These are phyloP conservation scores for Clavulina sp. DNA, from an alignment of 768 basidiomycete genomes.

Conservation along the genomic window DNA sequence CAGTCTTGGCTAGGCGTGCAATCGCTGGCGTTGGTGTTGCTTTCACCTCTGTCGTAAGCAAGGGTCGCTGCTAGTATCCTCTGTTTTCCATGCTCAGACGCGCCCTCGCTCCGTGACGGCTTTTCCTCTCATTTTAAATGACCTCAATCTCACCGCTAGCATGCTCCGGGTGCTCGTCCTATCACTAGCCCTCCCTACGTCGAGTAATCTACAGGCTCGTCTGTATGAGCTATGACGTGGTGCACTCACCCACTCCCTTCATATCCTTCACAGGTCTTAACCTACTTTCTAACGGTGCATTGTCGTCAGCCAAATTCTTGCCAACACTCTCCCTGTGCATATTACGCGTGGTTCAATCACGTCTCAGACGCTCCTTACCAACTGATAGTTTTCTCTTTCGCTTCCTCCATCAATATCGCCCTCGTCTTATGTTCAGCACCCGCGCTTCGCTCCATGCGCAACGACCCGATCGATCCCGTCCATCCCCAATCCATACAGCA, in stretches of 20 bases:
- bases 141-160: too few relatives aligned
- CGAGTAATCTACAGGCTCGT: conserved; percentile 18
- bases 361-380: not conserved
- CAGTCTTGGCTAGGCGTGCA: too few relatives aligned
- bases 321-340: conserved; percentile 30
- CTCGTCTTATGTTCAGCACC: conserved; percentile 23
- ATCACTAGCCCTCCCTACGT: conserved; percentile 28
- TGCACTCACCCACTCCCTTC: not conserved
- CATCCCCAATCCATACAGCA: conserved; percentile 5
- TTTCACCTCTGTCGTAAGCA: too few relatives aligned
- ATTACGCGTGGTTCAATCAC: too few relatives aligned
- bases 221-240: not conserved
- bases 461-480: conserved; percentile 1
- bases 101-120: too few relatives aligned
- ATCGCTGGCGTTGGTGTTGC: too few relatives aligned
- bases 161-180: too few relatives aligned
- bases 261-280: conserved; percentile 26
- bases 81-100: too few relatives aligned
- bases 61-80: too few relatives aligned
- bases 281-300: conserved; percentile 28
- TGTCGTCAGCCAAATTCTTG: conserved; percentile 29
- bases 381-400: not conserved
- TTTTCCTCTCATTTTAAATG: too few relatives aligned
- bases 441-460: conserved; percentile 26
- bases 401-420: conserved; percentile 2